phyloP scores from a whole-genome alignment of 2,329 filamentous ascomycete species.

The Neophaeococcomyces mojaviensis region DNA sequence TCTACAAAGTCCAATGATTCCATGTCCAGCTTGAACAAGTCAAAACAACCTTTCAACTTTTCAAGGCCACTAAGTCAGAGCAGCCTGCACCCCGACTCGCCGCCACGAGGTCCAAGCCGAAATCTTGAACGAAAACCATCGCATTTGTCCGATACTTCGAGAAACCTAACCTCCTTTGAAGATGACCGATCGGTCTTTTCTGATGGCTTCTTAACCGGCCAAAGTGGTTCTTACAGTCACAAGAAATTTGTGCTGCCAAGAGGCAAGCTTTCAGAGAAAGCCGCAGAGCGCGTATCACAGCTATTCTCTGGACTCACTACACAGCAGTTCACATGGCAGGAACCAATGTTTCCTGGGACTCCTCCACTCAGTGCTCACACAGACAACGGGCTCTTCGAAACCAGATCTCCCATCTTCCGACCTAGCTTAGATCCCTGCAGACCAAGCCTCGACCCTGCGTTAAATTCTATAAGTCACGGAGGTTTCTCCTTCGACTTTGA shows the following conservation, averaged over 20 bases:
- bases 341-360: slow-evolving; percentile 40
- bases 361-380: slow-evolving; percentile 24
- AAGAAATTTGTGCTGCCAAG: slow-evolving; percentile 77
- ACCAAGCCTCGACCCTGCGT: background rate
- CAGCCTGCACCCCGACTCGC: slow-evolving; percentile 27
- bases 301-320: slow-evolving; percentile 50
- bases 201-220: slow-evolving; percentile 15
- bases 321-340: slow-evolving; percentile 58
- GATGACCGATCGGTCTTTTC: slow-evolving; percentile 13
- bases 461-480: background rate
- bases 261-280: slow-evolving; percentile 52
- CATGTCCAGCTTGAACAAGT: slow-evolving; percentile 40
- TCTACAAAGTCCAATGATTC: slow-evolving; percentile 80
- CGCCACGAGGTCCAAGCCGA: background rate
- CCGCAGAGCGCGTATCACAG: slow-evolving; percentile 58
- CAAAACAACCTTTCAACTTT: slow-evolving; percentile 81
- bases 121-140: slow-evolving; percentile 5
- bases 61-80: slow-evolving; percentile 76
- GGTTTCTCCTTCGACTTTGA: slow-evolving; percentile 19
- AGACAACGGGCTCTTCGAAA: background rate
- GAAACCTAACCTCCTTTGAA: slow-evolving; percentile 18
- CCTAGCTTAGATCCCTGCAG: slow-evolving; percentile 10
- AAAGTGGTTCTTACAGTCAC: slow-evolving; percentile 71
- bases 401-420: slow-evolving; percentile 6
- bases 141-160: slow-evolving; percentile 6